Conservation (phyloP, 2,329 filamentous ascomycete species). For the Ceratocystiopsis minuta region DNA sequence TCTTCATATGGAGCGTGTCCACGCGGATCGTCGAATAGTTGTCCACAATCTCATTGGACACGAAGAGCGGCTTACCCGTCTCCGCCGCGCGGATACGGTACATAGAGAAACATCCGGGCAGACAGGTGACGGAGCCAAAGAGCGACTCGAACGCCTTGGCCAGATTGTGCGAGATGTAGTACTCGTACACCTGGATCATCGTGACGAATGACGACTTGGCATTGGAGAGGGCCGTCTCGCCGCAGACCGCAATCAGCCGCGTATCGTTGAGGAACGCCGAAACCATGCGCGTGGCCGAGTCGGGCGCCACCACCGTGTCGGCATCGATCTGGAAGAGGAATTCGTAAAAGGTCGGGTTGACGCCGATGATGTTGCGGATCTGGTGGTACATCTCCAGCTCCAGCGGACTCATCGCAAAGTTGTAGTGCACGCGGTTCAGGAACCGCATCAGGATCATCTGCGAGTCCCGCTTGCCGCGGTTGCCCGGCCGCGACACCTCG, state of each 20-base stretch:
- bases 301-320: conserved; percentile 80
- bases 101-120: conserved; percentile 98
- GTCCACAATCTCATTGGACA: conserved; percentile 80
- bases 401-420: conserved; percentile 83
- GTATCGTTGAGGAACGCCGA: conserved; percentile 83
- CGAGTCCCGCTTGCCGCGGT: conserved; percentile 97
- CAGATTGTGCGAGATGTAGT: conserved; percentile 96
- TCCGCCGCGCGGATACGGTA: conserved; percentile 91
- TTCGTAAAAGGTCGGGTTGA: conserved; percentile 97
- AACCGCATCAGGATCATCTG: conserved; percentile 98
- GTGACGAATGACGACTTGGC: conserved; percentile 86
- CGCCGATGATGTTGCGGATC: conserved; percentile 94
- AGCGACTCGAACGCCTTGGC: conserved; percentile 95
- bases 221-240: conserved; percentile 86
- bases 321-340: conserved; percentile 94
- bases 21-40: conserved; percentile 84
- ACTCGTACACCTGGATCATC: conserved; percentile 99
- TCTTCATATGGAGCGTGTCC: conserved; percentile 98
- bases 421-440: conserved; percentile 97
- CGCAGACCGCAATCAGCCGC: conserved; percentile 80
- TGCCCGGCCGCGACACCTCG: conserved; percentile 84
- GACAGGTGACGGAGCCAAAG: conserved; percentile 91
- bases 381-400: conserved; percentile 98
- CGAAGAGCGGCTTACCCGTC: conserved; percentile 87
- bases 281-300: conserved; percentile 84